Conservation (phyloP, 768 basidiomycete genomes). For the Daedaleopsis sinensis region DNA sequence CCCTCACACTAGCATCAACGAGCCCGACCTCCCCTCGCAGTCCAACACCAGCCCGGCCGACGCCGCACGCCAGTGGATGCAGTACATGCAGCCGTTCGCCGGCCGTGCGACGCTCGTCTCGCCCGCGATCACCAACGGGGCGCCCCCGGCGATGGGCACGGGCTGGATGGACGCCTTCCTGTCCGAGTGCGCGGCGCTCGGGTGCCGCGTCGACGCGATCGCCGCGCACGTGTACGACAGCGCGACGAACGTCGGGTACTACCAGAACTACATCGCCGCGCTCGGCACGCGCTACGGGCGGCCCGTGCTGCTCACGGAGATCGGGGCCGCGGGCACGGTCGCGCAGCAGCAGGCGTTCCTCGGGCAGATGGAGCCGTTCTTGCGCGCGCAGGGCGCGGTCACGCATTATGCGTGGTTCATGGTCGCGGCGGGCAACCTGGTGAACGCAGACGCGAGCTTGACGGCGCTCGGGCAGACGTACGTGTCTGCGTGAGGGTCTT, state of each 20-base stretch:
- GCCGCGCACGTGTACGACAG: constrained; percentile 36
- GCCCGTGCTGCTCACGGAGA: constrained; percentile 35
- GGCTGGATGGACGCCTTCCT: constrained; percentile 36
- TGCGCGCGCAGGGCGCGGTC: constrained; percentile 29
- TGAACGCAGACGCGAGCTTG: constrained; percentile 27
- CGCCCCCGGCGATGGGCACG: constrained; percentile 30
- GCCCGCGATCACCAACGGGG: constrained; percentile 37
- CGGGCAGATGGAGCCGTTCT: constrained; percentile 30
- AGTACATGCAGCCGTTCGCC: constrained; percentile 35
- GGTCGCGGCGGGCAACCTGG: constrained; percentile 27
- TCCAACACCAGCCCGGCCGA: constrained; percentile 30
- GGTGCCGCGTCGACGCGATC: constrained; percentile 32
- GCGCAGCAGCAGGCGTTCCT: constrained; percentile 30
- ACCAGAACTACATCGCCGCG: constrained; percentile 33
- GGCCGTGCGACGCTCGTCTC: constrained; percentile 34
- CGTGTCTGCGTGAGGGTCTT: constrained; percentile 2
- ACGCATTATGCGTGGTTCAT: constrained; percentile 33
- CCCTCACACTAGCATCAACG: constrained; percentile 29
- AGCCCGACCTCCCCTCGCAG: constrained; percentile 33
- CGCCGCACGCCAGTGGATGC: constrained; percentile 34
- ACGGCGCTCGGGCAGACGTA: constrained; percentile 29
- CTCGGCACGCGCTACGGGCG: constrained; percentile 31
- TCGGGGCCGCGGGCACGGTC: constrained; percentile 30
- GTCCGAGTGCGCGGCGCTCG: constrained; percentile 26
- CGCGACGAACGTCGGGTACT: constrained; percentile 32